A percentile compares a stretch with the other conserved stretches of the same genome.
Conservation (phyloP, 306 rosid genomes). For the Astragalus glycyphyllos region DNA sequence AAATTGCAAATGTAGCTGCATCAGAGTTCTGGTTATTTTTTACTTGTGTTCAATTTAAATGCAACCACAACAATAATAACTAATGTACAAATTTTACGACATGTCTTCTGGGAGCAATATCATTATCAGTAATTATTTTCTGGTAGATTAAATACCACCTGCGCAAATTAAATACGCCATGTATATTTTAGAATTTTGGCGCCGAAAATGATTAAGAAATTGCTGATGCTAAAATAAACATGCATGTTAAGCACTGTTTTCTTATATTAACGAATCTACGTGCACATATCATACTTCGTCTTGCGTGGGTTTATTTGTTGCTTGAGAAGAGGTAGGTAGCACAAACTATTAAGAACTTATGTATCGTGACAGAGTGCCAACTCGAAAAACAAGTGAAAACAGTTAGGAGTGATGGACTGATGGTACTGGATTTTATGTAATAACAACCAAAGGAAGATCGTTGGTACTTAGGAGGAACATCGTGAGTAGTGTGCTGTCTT, state of each 20-base stretch:
- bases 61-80: background rate
- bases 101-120: background rate
- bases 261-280: too few species aligned
- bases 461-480: too few species aligned
- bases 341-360: too few species aligned
- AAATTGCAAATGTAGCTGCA: background rate
- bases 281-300: too few species aligned
- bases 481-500: too few species aligned
- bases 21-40: background rate
- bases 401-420: too few species aligned
- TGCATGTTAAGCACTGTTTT: background rate
- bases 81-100: background rate
- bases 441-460: too few species aligned
- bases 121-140: background rate
- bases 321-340: too few species aligned
- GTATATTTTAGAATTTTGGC: background rate
- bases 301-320: too few species aligned
- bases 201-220: background rate
- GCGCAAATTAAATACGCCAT: background rate
- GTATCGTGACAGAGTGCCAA: too few species aligned
- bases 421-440: too few species aligned
- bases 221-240: background rate
- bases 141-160: background rate
- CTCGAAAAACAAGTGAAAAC: too few species aligned
- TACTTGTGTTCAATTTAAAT: background rate